Evolutionary conservation across 2,329 filamentous ascomycete species (phyloP).

Genomic region (Stemphylium beticola): DNA sequence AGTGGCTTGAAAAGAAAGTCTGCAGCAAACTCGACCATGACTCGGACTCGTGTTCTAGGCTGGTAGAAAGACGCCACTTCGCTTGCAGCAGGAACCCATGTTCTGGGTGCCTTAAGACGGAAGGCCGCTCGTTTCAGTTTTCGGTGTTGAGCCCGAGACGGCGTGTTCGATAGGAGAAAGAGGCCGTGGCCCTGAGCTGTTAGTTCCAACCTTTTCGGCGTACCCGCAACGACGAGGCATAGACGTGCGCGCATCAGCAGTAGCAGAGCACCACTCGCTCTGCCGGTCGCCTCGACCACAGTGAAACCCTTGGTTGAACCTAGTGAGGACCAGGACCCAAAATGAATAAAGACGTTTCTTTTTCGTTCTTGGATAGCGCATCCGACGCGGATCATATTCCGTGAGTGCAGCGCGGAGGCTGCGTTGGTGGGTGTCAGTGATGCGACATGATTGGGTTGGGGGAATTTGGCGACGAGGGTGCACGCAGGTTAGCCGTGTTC

Average conservation of each 20-base stretch:
- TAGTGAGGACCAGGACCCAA: no score
- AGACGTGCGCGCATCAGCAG: not conserved
- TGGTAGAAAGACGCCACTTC: conserved; percentile 10
- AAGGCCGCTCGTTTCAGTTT: conserved; percentile 16
- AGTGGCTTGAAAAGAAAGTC: not conserved
- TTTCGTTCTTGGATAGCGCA: not conserved
- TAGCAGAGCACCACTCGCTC: not conserved
- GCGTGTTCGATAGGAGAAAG: conserved; percentile 10
- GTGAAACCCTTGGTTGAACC: not conserved
- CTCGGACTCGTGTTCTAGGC: conserved; percentile 6
- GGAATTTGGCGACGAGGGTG: not conserved
- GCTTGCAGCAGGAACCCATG: conserved; percentile 5
- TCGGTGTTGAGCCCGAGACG: conserved; percentile 3
- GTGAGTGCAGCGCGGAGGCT: not conserved
- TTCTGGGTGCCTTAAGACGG: conserved; percentile 4
- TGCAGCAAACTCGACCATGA: not conserved
- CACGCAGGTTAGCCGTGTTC: conserved; percentile 10
- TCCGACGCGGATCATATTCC: not conserved
- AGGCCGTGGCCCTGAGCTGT: not conserved
- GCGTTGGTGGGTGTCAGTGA: conserved; percentile 1
- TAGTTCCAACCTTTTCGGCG: conserved; percentile 2
- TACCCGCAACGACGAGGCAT: conserved; percentile 2
- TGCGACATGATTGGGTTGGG: not conserved
- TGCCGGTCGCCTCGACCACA: not conserved
- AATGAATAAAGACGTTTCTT: not conserved